Base-by-base conservation (phyloP, 176 grass and related monocot species). In the Carex pumila region DNA sequence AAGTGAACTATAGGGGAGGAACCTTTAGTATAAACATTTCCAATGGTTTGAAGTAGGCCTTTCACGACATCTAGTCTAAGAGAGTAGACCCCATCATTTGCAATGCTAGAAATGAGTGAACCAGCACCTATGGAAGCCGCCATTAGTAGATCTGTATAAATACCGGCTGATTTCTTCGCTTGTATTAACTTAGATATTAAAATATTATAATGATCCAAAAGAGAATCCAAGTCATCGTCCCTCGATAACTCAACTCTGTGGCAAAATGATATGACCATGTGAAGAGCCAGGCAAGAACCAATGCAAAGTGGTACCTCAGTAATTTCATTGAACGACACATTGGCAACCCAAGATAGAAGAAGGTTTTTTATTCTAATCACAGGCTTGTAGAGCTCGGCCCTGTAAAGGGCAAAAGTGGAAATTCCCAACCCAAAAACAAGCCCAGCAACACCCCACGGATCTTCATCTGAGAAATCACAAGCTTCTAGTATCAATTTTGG, bases 401-500 rank as follows among this genome's bases (percentile, higher is more conserved):
- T 86, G 65, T 94, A 93, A n/a, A 94, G 83, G 72, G 92, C 87
- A 89, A 91, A 56, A 86, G 89, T 88, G 79, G 89, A 91, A 50
- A 90, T 79, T 85, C 87, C 92, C 69, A 98, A 92, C 74, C 92
- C 92, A 78, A 94, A 75, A 71, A 93, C 88, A 70, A 94, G 88
- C 61, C 95, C 95, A 79, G 88, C 92, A 91, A 91, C 17, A 70
- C 91, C 89, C 92, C 95, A 98, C 15, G 88, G 88, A 86, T 98
- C 95, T 79, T 98, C 95, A 15, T 89, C 87, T 22, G 90, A 84
- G 54, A 85, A 93, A 80, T 78, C 73, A 85, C 13, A 85, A 85
- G 88, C 81, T 87, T 90, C 88, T 86, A 86, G 88, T 60, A 77
- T 43, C 39, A 58, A 84, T 84, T 87, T 79, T 58, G 85, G 71